phyloP scores from a whole-genome alignment of 345 rosid species.

The Salix purpurea region DNA sequence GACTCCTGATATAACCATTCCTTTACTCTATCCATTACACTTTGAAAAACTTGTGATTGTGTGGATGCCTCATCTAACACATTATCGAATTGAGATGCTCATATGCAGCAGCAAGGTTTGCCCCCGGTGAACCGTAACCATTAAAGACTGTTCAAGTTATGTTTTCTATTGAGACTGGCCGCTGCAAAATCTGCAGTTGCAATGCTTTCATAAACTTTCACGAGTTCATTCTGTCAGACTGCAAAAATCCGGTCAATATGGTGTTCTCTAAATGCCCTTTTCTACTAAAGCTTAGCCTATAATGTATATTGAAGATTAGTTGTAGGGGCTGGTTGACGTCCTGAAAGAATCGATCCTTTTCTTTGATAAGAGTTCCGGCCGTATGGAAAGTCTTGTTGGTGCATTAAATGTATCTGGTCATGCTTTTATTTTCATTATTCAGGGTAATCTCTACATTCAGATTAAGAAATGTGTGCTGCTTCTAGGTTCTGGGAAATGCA shows the following conservation, averaged over 20 bases:
- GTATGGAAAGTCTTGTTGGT: no score
- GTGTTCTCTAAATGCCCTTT: neutral
- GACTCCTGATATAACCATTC: no score
- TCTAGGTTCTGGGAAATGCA: conserved; percentile 44
- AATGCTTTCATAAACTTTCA: neutral
- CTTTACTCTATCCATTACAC: no score
- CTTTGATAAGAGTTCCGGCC: neutral
- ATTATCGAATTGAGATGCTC: neutral
- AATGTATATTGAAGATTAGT: neutral
- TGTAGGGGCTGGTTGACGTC: no score
- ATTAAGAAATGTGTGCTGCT: neutral
- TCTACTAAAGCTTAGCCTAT: neutral
- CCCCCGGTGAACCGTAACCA: neutral
- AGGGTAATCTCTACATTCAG: neutral
- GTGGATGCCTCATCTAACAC: neutral
- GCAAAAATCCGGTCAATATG: neutral
- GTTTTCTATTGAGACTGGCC: neutral
- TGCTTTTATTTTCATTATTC: neutral
- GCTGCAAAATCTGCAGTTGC: neutral
- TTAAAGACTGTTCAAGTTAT: neutral
- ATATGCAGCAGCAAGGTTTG: neutral
- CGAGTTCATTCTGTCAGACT: neutral
- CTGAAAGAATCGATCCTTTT: neutral
- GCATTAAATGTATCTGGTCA: no score
- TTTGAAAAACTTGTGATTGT: neutral